Evolutionary conservation across 164 flowering plant species (phyloP).

Genomic region (Stephania cephalantha): DNA sequence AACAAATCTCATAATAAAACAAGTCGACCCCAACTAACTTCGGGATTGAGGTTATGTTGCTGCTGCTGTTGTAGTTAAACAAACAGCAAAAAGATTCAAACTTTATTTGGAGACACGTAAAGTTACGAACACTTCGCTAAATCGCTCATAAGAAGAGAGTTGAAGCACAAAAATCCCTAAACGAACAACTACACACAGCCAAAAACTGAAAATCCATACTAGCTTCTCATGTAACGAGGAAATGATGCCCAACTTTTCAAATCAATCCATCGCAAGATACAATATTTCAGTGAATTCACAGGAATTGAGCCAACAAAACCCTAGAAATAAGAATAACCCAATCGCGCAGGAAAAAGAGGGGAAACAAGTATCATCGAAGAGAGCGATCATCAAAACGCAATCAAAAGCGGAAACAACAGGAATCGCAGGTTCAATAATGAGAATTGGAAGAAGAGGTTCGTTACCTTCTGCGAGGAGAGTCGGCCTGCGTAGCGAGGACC

Average conservation of each 20-base stretch:
- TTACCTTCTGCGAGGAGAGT: conserved; percentile 12
- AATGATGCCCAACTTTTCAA: background rate
- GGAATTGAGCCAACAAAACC: background rate
- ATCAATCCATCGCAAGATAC: background rate
- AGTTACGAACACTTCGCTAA: background rate
- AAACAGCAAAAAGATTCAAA: background rate
- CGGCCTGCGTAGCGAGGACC: conserved; percentile 5
- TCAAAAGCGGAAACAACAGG: background rate
- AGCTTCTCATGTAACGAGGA: background rate
- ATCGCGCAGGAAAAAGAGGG: background rate
- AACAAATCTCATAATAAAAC: background rate
- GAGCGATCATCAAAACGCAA: background rate
- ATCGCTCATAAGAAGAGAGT: background rate
- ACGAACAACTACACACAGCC: no score
- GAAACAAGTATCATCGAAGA: background rate
- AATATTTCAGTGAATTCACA: background rate
- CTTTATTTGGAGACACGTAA: background rate
- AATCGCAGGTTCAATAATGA: background rate
- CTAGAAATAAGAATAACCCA: background rate
- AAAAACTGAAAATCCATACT: no score
- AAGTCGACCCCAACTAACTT: no score
- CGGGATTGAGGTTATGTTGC: no score
- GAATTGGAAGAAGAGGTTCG: background rate
- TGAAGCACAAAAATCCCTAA: no score
- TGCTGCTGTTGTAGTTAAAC: no score